Percentiles rank a stretch among this genome's conserved stretches.
These are phyloP conservation scores for Eleusine indica DNA, from an alignment of 176 grass and related monocot genomes.

Conservation along the genomic window DNA sequence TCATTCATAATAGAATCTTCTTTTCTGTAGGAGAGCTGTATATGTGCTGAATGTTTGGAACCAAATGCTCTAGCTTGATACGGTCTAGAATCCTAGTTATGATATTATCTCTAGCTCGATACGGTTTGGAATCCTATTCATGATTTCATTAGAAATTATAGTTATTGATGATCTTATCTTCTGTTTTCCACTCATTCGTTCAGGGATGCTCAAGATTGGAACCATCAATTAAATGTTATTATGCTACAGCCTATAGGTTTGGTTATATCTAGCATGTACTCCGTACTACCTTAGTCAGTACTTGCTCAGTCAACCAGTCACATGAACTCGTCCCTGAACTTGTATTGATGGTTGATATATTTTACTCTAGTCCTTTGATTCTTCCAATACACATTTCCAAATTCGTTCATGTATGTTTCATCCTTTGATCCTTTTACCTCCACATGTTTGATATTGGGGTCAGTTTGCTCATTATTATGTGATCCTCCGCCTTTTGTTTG, in stretches of 20 bases:
- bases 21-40: too few species aligned
- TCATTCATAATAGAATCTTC: too few species aligned
- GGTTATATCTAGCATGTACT: neutral
- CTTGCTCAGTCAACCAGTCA: neutral
- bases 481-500: neutral
- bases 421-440: neutral
- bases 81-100: neutral
- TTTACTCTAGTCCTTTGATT: neutral
- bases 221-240: neutral
- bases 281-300: neutral
- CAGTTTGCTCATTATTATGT: too few species aligned
- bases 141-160: slow-evolving; percentile 12
- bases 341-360: slow-evolving; percentile 6
- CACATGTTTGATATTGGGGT: neutral
- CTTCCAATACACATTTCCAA: neutral
- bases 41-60: too few species aligned
- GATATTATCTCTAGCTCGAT: neutral
- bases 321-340: neutral
- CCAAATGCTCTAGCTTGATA: neutral
- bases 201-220: neutral
- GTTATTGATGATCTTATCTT: neutral
- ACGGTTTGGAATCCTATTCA: neutral
- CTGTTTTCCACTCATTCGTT: neutral
- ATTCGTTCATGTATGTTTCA: neutral
- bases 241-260: slow-evolving; percentile 3